These are phyloP conservation scores for Avena sativa DNA, from an alignment of 176 grass and related monocot genomes.

Conservation along the genomic window DNA sequence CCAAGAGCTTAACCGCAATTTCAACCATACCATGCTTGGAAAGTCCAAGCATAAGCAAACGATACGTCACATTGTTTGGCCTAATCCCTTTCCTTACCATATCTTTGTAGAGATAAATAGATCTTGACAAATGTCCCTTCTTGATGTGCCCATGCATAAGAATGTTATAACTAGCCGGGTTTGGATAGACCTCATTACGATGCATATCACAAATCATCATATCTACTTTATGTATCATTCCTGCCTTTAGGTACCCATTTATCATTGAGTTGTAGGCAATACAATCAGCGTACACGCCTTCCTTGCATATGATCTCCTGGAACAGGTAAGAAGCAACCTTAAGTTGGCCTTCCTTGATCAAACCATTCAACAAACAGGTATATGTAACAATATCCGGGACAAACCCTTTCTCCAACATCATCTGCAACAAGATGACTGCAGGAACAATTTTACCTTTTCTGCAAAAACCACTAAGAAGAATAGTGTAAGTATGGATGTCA, in stretches of 20 bases:
- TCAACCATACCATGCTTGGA: conserved; percentile 66
- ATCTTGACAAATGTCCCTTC: conserved; percentile 55
- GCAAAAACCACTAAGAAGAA: conserved; percentile 78
- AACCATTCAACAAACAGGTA: conserved; percentile 86
- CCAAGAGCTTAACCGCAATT: conserved; percentile 82
- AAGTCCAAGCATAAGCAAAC: conserved; percentile 72
- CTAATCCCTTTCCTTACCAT: conserved; percentile 70
- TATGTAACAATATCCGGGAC: conserved; percentile 72
- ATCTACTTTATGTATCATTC: conserved; percentile 59
- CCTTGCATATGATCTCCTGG: conserved; percentile 79
- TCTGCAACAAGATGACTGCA: conserved; percentile 66
- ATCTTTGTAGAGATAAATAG: conserved; percentile 69
- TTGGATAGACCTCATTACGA: conserved; percentile 62
- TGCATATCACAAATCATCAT: conserved; percentile 66
- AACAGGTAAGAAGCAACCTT: conserved; percentile 76
- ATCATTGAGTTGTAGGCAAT: conserved; percentile 81
- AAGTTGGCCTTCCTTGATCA: conserved; percentile 72
- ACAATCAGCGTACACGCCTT: conserved; percentile 73
- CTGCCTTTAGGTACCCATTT: conserved; percentile 69
- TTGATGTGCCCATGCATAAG: conserved; percentile 79
- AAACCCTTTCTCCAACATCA: conserved; percentile 63
- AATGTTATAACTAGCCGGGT: conserved; percentile 77
- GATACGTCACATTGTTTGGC: conserved; percentile 72
- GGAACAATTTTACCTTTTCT: conserved; percentile 80
- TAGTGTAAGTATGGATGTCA: conserved; percentile 82